phyloP scores from a whole-genome alignment of 2,329 filamentous ascomycete species.

The Talaromyces sp. region DNA sequence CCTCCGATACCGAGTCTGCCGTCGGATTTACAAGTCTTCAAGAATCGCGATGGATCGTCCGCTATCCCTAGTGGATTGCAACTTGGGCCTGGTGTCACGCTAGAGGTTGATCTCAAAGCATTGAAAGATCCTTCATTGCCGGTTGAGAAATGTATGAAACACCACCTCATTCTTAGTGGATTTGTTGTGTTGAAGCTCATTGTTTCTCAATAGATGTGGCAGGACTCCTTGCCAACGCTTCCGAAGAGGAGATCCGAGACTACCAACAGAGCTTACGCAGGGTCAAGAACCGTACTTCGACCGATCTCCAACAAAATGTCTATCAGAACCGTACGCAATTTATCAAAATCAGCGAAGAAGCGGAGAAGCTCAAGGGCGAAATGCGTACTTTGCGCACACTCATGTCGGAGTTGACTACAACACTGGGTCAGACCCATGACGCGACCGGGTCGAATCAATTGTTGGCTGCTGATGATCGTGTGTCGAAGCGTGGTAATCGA shows the following conservation, averaged over 20 bases:
- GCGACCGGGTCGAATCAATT: slow-evolving; percentile 54
- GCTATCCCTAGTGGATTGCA: slow-evolving; percentile 47
- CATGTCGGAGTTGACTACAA: slow-evolving; percentile 86
- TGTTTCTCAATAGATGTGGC: slow-evolving; percentile 42
- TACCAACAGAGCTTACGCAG: slow-evolving; percentile 74
- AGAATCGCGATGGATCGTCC: slow-evolving; percentile 43
- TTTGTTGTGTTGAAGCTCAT: not conserved
- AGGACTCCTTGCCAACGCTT: slow-evolving; percentile 73
- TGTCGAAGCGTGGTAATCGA: slow-evolving; percentile 65
- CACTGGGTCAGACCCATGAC: slow-evolving; percentile 48
- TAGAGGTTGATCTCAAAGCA: slow-evolving; percentile 70
- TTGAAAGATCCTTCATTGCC: slow-evolving; percentile 74
- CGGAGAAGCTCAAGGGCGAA: slow-evolving; percentile 93
- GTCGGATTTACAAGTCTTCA: slow-evolving; percentile 57
- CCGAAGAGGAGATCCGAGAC: slow-evolving; percentile 78
- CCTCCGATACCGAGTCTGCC: slow-evolving; percentile 69
- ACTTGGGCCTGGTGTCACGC: slow-evolving; percentile 55
- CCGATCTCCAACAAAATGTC: slow-evolving; percentile 88
- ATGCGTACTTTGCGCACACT: slow-evolving; percentile 87
- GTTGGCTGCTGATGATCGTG: slow-evolving; percentile 50
- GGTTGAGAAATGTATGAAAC: slow-evolving; percentile 68
- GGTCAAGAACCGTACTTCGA: slow-evolving; percentile 71
- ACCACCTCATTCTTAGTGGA: not conserved
- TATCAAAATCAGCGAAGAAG: slow-evolving; percentile 98
- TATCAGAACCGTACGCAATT: slow-evolving; percentile 97